Percentiles rank a stretch among this genome's conserved stretches.
phyloP scores from a whole-genome alignment of 768 basidiomycete genomes.

The Nevesoporus exiguus region DNA sequence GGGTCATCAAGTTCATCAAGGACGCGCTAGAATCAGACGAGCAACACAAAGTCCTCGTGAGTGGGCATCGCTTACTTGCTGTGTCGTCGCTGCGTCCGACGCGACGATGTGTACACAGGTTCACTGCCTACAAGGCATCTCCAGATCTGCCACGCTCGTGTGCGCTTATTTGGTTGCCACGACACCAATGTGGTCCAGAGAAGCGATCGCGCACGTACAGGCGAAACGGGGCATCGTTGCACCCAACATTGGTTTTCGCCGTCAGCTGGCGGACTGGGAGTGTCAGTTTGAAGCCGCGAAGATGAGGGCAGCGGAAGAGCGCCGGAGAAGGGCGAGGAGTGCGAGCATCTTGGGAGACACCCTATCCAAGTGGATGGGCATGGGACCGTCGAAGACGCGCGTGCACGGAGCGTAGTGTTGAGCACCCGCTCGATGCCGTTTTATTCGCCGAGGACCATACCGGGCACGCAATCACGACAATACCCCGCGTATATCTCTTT shows the following conservation, averaged over 20 bases:
- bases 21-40: slow-evolving; percentile 44
- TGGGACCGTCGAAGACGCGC: not conserved
- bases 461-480: not conserved
- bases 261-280: slow-evolving; percentile 47
- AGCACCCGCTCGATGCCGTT: too few species aligned
- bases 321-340: slow-evolving; percentile 9
- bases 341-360: not conserved
- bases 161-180: slow-evolving; percentile 64
- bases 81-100: not conserved
- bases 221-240: slow-evolving; percentile 55
- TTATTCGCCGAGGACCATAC: not conserved
- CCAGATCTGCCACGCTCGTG: slow-evolving; percentile 71
- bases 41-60: slow-evolving; percentile 47
- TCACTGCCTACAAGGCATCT: slow-evolving; percentile 74
- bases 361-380: slow-evolving; percentile 20
- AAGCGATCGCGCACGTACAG: slow-evolving; percentile 55
- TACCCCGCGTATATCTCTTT: not conserved
- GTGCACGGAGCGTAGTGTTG: not conserved
- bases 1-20: slow-evolving; percentile 51
- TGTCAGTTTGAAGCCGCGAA: slow-evolving; percentile 27
- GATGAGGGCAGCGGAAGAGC: slow-evolving; percentile 16
- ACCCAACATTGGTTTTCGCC: slow-evolving; percentile 66
- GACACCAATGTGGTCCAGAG: slow-evolving; percentile 46
- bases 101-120: slow-evolving; percentile 42
- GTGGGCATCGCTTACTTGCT: slow-evolving; percentile 17